Conservation (phyloP, 1,284 basidiomycete genomes). For the Meira miltonrushii region DNA sequence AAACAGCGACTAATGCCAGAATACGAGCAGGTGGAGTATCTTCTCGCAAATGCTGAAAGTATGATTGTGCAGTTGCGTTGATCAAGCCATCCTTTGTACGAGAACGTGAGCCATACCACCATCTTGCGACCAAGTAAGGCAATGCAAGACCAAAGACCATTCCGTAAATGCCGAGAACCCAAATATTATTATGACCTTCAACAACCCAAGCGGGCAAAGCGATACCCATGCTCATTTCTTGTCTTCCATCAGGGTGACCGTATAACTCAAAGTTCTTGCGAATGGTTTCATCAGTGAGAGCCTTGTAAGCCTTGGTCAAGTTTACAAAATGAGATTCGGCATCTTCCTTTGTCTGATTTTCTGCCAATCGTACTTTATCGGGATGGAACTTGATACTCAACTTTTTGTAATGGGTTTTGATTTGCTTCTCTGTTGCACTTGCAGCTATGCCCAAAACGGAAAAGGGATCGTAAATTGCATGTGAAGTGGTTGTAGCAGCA, state of each 20-base stretch:
- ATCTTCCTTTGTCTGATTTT: conserved; percentile 82
- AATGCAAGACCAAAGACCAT: conserved; percentile 78
- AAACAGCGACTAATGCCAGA: conserved; percentile 68
- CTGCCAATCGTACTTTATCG: conserved; percentile 79
- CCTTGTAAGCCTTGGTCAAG: conserved; percentile 96
- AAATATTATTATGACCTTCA: conserved; percentile 82
- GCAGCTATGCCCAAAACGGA: conserved; percentile 85
- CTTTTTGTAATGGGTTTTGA: conserved; percentile 93
- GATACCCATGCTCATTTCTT: conserved; percentile 91
- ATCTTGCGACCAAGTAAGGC: conserved; percentile 72
- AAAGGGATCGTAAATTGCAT: conserved; percentile 75
- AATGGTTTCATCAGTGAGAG: conserved; percentile 87
- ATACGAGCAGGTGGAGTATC: conserved; percentile 71
- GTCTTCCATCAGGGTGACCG: conserved; percentile 93
- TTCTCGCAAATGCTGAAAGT: conserved; percentile 82
- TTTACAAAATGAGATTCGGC: conserved; percentile 84
- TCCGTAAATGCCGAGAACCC: conserved; percentile 83
- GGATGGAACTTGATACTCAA: conserved; percentile 68
- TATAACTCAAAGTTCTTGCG: conserved; percentile 86
- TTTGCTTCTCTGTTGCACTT: conserved; percentile 76
- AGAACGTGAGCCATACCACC: conserved; percentile 93
- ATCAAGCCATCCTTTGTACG: conserved; percentile 90
- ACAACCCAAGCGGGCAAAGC: conserved; percentile 92
- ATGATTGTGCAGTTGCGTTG: conserved; percentile 74
- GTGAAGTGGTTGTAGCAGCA: conserved; percentile 57